A percentile compares a stretch with the other conserved stretches of the same genome.
phyloP scores from a whole-genome alignment of 2,329 filamentous ascomycete species.

The Aspergillus oerlinghausenensis region DNA sequence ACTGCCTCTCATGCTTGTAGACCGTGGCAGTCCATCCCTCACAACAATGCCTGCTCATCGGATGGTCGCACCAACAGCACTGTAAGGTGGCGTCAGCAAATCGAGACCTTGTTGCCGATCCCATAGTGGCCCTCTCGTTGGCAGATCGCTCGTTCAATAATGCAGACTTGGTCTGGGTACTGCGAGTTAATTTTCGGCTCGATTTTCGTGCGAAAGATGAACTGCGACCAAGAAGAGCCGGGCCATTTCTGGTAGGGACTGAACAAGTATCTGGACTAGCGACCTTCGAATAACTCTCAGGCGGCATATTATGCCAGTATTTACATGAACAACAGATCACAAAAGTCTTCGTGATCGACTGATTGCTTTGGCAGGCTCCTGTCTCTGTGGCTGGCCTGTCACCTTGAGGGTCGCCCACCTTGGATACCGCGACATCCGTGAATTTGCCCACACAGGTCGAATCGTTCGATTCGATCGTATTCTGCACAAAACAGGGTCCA shows the following conservation, averaged over 20 bases:
- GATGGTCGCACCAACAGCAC: constrained; percentile 69
- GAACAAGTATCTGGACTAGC: constrained; percentile 21
- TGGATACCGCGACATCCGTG: neutral
- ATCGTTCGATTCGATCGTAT: neutral
- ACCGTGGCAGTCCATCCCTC: constrained; percentile 64
- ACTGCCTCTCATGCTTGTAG: constrained; percentile 57
- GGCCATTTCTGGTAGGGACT: neutral
- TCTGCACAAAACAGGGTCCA: neutral
- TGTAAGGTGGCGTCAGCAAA: constrained; percentile 51
- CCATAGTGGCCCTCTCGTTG: constrained; percentile 4
- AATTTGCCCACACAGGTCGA: neutral
- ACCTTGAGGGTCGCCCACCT: neutral
- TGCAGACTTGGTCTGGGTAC: neutral
- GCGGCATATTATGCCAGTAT: constrained; percentile 42
- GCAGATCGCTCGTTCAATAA: neutral
- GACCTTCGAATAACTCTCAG: constrained; percentile 35
- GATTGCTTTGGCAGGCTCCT: constrained; percentile 12
- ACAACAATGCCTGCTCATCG: constrained; percentile 66
- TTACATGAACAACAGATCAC: constrained; percentile 42
- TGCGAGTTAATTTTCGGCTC: neutral
- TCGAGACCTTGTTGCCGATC: constrained; percentile 7
- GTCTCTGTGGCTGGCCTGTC: constrained; percentile 12
- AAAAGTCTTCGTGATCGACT: constrained; percentile 35
- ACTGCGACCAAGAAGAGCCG: neutral
- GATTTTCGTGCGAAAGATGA: neutral